Evolutionary conservation across 2,329 filamentous ascomycete species (phyloP).

Genomic region (Didymella pomorum): DNA sequence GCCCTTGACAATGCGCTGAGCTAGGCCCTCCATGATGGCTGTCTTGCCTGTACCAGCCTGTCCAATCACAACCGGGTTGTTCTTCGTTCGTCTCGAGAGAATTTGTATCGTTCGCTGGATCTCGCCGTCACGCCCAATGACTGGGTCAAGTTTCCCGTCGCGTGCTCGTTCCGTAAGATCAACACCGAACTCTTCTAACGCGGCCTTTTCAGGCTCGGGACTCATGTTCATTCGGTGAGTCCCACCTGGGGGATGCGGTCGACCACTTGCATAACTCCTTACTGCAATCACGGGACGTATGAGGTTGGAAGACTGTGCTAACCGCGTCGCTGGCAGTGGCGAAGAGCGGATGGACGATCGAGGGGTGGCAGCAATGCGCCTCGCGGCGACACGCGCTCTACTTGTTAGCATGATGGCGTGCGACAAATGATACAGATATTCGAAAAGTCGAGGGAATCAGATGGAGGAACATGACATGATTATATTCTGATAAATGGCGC

Average conservation of each 20-base stretch:
- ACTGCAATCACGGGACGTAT: conserved; percentile 53
- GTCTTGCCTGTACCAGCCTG: conserved; percentile 93
- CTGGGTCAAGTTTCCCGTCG: conserved; percentile 91
- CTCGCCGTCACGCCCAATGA: conserved; percentile 90
- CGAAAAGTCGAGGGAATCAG: conserved; percentile 13
- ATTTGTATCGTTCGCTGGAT: conserved; percentile 96
- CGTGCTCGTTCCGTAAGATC: conserved; percentile 86
- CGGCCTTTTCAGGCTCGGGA: conserved; percentile 78
- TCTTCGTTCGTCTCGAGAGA: conserved; percentile 90
- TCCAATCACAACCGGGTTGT: conserved; percentile 94
- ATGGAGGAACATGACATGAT: conserved; percentile 22
- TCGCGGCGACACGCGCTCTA: conserved; percentile 46
- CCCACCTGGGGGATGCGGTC: conserved; percentile 85
- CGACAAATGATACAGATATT: conserved; percentile 5
- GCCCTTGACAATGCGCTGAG: conserved; percentile 86
- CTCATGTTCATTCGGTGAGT: conserved; percentile 94
- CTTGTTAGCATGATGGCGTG: conserved; percentile 45
- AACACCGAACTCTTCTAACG: conserved; percentile 88
- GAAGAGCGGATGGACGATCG: conserved; percentile 29
- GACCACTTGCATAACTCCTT: conserved; percentile 65
- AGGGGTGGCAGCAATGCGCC: conserved; percentile 41
- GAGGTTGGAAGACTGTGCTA: conserved; percentile 10
- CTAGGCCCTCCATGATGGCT: conserved; percentile 88
- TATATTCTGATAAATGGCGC: conserved; percentile 36
- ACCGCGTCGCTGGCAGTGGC: conserved; percentile 30